Evolutionary conservation across 75 land plant species (phyloP), one percentile per base, ranked within the genome.

Genomic region (Sequoiadendron giganteum): DNA sequence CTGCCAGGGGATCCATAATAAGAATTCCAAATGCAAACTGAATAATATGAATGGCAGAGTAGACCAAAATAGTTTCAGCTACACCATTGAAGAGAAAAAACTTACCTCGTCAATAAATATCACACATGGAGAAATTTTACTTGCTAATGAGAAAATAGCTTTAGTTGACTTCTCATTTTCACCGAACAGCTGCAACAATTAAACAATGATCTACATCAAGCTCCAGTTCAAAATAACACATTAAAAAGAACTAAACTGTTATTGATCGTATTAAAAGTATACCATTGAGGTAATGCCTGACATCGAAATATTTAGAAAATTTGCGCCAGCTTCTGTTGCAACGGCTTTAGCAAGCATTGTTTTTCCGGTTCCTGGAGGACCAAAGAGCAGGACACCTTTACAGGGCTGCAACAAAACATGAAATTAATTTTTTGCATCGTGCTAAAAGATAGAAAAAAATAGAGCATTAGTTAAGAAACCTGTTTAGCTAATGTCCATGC

Each of bases 131-230:
- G 98, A 89, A 85, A 95, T 96, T 91, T 96, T 96, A 81, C 98
- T 96, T 42, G 98, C 98, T 18, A 96, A 70, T 9, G 98, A 92
- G 85, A 96, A 96, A 2, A 96, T 95, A 15, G 98, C 98, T 87
- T 95, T 95, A 54, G 94, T 96, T 87, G 93, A 95, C 78, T 96
- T 96, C 79, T 96, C 97, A n/a, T 93, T 96, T 87, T 96, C 97
- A 70, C 97, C 98, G 90, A 94, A 95, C 95, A 95, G 93, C 97
- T 96, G 90, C 54, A 89, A 61, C 65, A 19, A 90, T 25, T 42
- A 40, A 79, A 0, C 45, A 79, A 7, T 19, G 10, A 21, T 21
- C 0, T 25, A 21, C 9, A 19, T 79, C n/a, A 79, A 79, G 10
- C 2, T 11, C 34, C 42, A 10, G 36, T 85, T 85, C 48, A 40